Evolutionary conservation across 108 stramenopile genomes (phyloP).

Genomic region (Skeletonema costatum): DNA sequence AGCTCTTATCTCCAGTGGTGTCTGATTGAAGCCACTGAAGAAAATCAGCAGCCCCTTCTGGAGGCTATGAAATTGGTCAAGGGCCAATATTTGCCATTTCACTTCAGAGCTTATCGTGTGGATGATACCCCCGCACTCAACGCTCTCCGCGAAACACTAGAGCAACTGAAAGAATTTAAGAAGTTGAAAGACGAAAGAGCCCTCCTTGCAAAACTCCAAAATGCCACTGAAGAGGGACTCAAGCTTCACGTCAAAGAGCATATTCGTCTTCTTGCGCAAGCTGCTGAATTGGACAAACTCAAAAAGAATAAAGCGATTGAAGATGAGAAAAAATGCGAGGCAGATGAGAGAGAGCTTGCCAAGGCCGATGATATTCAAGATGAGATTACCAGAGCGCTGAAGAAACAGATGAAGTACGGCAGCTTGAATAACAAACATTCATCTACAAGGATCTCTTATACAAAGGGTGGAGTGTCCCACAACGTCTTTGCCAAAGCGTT

Average conservation of each 20-base stretch:
- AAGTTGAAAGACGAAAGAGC: not conserved
- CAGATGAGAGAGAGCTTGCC: not conserved
- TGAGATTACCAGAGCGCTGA: not conserved
- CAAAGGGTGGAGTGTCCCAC: not conserved
- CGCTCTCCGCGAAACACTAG: not conserved
- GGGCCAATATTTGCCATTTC: not conserved
- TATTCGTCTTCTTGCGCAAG: not conserved
- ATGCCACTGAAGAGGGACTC: not conserved
- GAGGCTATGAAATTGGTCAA: not conserved
- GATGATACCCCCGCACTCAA: not conserved
- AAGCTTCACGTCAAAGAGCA: not conserved
- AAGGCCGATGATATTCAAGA: not conserved
- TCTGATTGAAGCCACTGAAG: not conserved
- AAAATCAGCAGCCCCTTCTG: not conserved
- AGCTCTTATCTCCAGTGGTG: not conserved
- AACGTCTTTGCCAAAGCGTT: slow-evolving; percentile 2
- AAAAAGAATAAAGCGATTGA: not conserved
- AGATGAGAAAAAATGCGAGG: not conserved
- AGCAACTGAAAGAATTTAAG: not conserved
- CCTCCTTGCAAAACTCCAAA: not conserved
- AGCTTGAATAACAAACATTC: not conserved
- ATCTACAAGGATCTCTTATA: not conserved
- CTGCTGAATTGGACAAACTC: not conserved
- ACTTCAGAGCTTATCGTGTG: not conserved
- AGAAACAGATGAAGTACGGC: not conserved